Percentiles rank a stretch among this genome's conserved stretches.
Conservation (phyloP, 1,284 basidiomycete genomes). For the Porodaedalea pini region DNA sequence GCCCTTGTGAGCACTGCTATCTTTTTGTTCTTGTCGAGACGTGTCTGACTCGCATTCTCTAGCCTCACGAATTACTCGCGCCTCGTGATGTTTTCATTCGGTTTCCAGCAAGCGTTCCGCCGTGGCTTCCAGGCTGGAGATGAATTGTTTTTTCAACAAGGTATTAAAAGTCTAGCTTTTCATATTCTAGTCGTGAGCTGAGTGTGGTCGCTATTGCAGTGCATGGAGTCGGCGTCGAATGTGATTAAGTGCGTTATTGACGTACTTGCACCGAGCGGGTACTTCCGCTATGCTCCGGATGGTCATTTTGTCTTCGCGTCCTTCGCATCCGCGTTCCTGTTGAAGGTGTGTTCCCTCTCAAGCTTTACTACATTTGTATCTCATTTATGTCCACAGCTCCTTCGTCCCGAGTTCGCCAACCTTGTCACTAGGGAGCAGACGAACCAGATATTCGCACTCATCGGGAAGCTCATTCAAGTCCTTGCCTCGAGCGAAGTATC, state of each 20-base stretch:
- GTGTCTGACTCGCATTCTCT: background rate
- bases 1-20: slow-evolving; percentile 59
- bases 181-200: slow-evolving; percentile 48
- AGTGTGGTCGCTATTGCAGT: slow-evolving; percentile 38
- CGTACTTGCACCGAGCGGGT: slow-evolving; percentile 64
- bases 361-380: background rate
- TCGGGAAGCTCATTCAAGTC: slow-evolving; percentile 67
- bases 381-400: slow-evolving; percentile 43
- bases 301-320: slow-evolving; percentile 82
- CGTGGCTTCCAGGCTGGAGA: slow-evolving; percentile 62
- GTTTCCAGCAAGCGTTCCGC: slow-evolving; percentile 77
- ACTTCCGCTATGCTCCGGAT: slow-evolving; percentile 81
- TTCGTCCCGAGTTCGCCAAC: slow-evolving; percentile 67
- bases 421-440: slow-evolving; percentile 61
- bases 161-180: slow-evolving; percentile 62
- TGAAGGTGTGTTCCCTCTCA: slow-evolving; percentile 59
- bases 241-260: slow-evolving; percentile 67
- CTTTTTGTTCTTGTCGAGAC: slow-evolving; percentile 16
- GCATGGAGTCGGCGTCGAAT: slow-evolving; percentile 64
- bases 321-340: slow-evolving; percentile 80
- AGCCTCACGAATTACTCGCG: slow-evolving; percentile 74
- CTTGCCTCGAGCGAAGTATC: slow-evolving; percentile 70
- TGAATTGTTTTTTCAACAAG: slow-evolving; percentile 62
- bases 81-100: slow-evolving; percentile 84
- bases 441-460: slow-evolving; percentile 65